Base-by-base conservation (phyloP, 2,329 filamentous ascomycete genomes). In the Geosmithia morbida region DNA sequence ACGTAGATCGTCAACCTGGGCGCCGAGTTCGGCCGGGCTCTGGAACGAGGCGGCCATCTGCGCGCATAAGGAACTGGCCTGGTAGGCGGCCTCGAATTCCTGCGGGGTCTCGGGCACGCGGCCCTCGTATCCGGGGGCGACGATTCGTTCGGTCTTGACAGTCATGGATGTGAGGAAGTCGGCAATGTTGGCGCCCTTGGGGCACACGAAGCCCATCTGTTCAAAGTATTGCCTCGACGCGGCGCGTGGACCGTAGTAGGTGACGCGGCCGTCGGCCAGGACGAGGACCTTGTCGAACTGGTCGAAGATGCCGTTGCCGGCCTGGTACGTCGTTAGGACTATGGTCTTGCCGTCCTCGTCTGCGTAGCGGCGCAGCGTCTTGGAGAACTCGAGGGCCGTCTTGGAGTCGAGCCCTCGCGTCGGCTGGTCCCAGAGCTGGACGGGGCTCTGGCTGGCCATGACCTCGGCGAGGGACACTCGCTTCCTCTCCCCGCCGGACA, bases 221-320 rank as follows among this genome's bases (percentile, higher is more conserved):
- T 78, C 68, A 57, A 87, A 85, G 60, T 84, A 86, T 49, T 75
- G 66, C 48, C 70, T 74, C 2, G 83, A 82, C 43, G 75, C 68
- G n/a, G 66, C 64, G 3, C 73, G 70, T 2, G 73, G 76, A 0
- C 82, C 82, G 57, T 79, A 77, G 63, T 76, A 86, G 47, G 85
- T 74, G 63, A 81, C 77, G 4, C 75, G 72, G 1, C 82, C 82
- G 41, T 74, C 67, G 50, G 83, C 79, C 43, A 87, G 81, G 17
- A 87, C 73, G 48, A 84, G 62, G 2, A 85, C 81, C 59, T 85
- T 85, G 61, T 86, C 82, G 69, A 86, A 83, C 5, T 79, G 65
- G 20, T 78, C 66, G 54, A 75, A 81, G 48, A 82, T 79, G 39
- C 68, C 72, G 43, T 83, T 77, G 10, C 75, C 72, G 1, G 79